A percentile compares a stretch with the other conserved stretches of the same genome.
Conservation (phyloP, 2,329 filamentous ascomycete genomes). For the Penicillium sp. region DNA sequence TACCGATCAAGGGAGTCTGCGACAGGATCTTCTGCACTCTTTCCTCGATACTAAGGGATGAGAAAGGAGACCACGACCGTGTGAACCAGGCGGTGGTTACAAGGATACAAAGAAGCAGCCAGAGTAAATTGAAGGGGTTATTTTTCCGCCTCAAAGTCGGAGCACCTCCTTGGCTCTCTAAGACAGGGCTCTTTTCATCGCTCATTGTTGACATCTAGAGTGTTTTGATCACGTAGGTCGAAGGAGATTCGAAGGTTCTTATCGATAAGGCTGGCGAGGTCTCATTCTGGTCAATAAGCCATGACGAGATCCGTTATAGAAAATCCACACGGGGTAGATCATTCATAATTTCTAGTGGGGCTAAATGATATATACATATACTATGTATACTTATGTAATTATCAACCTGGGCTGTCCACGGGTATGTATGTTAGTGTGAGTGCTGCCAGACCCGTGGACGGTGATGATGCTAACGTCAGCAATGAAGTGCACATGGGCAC, state of each 20-base stretch:
- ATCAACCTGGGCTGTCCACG: no score
- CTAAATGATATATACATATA: no score
- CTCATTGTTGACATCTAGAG: neutral
- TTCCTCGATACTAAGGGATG: slow-evolving; percentile 28
- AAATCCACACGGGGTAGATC: no score
- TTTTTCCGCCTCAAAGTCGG: neutral
- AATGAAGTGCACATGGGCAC: neutral
- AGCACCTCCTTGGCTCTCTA: neutral
- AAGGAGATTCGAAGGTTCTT: neutral
- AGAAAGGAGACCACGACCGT: slow-evolving; percentile 7
- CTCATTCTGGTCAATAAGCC: neutral
- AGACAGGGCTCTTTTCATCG: neutral
- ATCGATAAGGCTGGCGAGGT: neutral
- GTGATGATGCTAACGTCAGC: neutral
- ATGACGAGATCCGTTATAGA: neutral
- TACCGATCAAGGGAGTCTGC: slow-evolving; percentile 50
- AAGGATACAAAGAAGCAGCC: slow-evolving; percentile 10
- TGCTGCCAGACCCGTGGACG: neutral
- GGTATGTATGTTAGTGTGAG: no score
- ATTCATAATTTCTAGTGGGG: no score
- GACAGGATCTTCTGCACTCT: slow-evolving; percentile 46
- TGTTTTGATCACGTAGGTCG: neutral
- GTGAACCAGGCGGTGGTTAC: slow-evolving; percentile 16
- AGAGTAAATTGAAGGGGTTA: neutral
- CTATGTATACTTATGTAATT: no score